Conservation (phyloP, 1,139 yeast genomes). For the Scheffersomyces segobiensis region DNA sequence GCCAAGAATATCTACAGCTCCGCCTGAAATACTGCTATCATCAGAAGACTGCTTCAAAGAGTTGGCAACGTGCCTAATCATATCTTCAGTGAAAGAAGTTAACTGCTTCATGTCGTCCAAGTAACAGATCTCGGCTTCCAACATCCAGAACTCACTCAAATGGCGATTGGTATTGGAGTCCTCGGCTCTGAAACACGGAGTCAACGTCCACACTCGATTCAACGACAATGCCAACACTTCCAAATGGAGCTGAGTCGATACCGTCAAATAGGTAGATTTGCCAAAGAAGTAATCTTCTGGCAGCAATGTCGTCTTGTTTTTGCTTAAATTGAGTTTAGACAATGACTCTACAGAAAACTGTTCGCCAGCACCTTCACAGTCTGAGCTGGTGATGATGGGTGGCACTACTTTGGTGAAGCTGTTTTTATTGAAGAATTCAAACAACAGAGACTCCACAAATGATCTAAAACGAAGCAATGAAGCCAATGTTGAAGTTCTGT, state of each 20-base stretch:
- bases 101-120: slow-evolving; percentile 58
- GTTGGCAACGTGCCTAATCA: slow-evolving; percentile 60
- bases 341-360: slow-evolving; percentile 56
- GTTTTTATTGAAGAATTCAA: slow-evolving; percentile 52
- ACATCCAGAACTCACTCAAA: slow-evolving; percentile 95
- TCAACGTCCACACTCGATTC: slow-evolving; percentile 81
- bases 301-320: not conserved
- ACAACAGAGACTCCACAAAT: slow-evolving; percentile 53
- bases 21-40: slow-evolving; percentile 12
- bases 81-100: slow-evolving; percentile 63
- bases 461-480: slow-evolving; percentile 75
- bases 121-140: slow-evolving; percentile 87
- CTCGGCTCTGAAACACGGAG: slow-evolving; percentile 96
- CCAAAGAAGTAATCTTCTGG: slow-evolving; percentile 57
- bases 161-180: slow-evolving; percentile 89
- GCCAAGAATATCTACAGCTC: slow-evolving; percentile 43
- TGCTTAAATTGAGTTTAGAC: slow-evolving; percentile 7
- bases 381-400: slow-evolving; percentile 84
- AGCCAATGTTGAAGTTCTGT: slow-evolving; percentile 66
- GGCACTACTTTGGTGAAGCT: slow-evolving; percentile 76
- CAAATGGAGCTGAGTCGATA: slow-evolving; percentile 87
- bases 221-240: slow-evolving; percentile 79
- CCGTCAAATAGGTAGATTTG: slow-evolving; percentile 70
- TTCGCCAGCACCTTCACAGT: slow-evolving; percentile 98
- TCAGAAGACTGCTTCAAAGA: slow-evolving; percentile 26